phyloP scores from a whole-genome alignment of 164 flowering plant genomes.

The Vitis rotundifolia region DNA sequence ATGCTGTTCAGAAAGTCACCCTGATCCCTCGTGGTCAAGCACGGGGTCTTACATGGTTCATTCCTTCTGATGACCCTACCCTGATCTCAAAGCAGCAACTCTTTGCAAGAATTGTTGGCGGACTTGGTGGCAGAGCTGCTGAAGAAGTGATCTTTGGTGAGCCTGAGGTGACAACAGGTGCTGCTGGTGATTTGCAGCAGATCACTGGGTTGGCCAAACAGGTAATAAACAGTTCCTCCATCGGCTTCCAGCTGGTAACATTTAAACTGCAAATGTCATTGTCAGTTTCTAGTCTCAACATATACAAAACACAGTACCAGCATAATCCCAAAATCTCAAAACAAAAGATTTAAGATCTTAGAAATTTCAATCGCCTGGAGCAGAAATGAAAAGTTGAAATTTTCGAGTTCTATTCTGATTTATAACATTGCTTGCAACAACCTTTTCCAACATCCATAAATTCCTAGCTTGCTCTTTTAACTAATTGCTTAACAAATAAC shows the following conservation, averaged over 20 bases:
- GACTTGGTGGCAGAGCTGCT: conserved; percentile 91
- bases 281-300: too few species aligned
- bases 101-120: conserved; percentile 88
- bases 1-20: conserved; percentile 87
- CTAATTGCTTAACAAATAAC: neutral
- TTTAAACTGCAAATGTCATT: too few species aligned
- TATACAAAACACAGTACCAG: too few species aligned
- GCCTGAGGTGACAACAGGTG: conserved; percentile 88
- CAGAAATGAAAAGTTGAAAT: neutral
- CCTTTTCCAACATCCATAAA: neutral
- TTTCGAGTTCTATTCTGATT: neutral
- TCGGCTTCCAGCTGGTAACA: neutral
- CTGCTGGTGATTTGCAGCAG: conserved; percentile 85
- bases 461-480: neutral
- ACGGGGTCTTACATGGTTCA: conserved; percentile 83
- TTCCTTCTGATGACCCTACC: conserved; percentile 81
- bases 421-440: neutral
- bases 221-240: conserved; percentile 29
- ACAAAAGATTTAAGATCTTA: too few species aligned
- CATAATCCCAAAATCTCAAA: too few species aligned
- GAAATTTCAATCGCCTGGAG: neutral
- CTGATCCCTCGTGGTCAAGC: conserved; percentile 89
- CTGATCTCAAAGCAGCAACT: conserved; percentile 83
- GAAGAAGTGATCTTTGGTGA: conserved; percentile 89
- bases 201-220: conserved; percentile 83